A percentile compares a stretch with the other conserved stretches of the same genome.
Evolutionary conservation across 2,329 filamentous ascomycete species (phyloP).

Genomic region (Pseudogymnoascus sp.): DNA sequence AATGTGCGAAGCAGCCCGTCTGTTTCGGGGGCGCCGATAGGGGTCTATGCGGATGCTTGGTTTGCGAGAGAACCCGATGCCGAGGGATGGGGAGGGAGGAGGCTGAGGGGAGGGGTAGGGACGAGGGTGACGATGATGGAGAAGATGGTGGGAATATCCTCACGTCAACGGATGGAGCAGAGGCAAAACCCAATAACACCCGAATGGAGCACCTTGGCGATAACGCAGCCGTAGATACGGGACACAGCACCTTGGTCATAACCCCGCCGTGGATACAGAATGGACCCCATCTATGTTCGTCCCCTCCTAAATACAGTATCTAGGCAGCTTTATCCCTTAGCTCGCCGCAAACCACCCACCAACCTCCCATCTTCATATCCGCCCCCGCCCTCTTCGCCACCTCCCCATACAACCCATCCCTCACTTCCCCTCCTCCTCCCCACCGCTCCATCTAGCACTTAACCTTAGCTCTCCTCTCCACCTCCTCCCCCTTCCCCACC

Average conservation of each 20-base stretch:
- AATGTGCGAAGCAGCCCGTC: background rate
- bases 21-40: background rate
- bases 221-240: background rate
- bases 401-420: background rate
- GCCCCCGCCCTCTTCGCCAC: background rate
- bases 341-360: background rate
- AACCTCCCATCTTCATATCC: background rate
- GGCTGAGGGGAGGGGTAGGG: background rate
- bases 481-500: background rate
- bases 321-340: background rate
- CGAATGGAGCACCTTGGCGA: background rate
- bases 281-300: background rate
- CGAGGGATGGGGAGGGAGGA: background rate
- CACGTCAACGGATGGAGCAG: background rate
- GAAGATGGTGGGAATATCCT: background rate
- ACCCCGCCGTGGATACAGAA: background rate
- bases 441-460: background rate
- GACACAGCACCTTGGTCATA: background rate
- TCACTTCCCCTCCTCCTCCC: background rate
- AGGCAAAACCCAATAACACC: background rate
- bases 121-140: background rate
- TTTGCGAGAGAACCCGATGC: background rate
- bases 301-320: background rate
- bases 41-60: background rate
- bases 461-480: slow-evolving; percentile 25